Evolutionary conservation across 257 asterid species (phyloP).

Genomic region (Thymus quinquecostatus): DNA sequence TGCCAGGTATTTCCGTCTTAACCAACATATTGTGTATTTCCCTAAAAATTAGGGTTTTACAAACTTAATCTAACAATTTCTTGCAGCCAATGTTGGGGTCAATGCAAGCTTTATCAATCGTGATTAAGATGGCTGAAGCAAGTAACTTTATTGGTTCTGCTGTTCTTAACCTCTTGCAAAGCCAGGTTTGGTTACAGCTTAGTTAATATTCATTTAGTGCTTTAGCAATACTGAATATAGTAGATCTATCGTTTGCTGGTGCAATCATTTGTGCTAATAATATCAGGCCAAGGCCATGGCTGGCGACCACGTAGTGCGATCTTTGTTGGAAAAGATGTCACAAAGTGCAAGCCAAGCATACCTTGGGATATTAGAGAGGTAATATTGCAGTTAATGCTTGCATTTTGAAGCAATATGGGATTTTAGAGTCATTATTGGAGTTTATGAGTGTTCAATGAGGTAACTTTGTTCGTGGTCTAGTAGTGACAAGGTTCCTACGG

Average conservation of each 20-base stretch:
- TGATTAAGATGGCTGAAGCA: conserved; percentile 83
- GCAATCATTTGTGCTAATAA: conserved; percentile 27
- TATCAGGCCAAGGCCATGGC: conserved; percentile 97
- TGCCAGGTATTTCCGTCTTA: conserved; percentile 75
- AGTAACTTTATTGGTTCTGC: conserved; percentile 78
- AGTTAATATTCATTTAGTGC: not conserved
- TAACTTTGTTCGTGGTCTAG: conserved; percentile 17
- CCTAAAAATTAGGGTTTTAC: conserved; percentile 20
- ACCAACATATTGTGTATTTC: conserved; percentile 20
- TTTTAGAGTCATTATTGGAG: conserved; percentile 56
- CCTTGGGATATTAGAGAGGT: conserved; percentile 95
- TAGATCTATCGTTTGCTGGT: conserved; percentile 28
- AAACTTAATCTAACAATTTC: conserved; percentile 30
- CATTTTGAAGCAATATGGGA: conserved; percentile 34
- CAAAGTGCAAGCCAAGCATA: conserved; percentile 92
- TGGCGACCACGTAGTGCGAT: conserved; percentile 94
- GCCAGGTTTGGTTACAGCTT: conserved; percentile 58
- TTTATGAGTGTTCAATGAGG: conserved; percentile 5
- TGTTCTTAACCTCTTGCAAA: conserved; percentile 93
- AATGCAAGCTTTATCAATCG: conserved; percentile 86
- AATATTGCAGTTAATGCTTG: conserved; percentile 30
- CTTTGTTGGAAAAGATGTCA: conserved; percentile 90
- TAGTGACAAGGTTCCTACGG: conserved; percentile 15
- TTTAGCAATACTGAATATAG: conserved; percentile 14
- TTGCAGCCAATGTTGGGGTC: conserved; percentile 95